Percentiles rank a stretch among this genome's conserved stretches.
These are phyloP conservation scores for Annulohypoxylon maeteangense DNA, from an alignment of 495 filamentous ascomycete species.

Conservation along the genomic window DNA sequence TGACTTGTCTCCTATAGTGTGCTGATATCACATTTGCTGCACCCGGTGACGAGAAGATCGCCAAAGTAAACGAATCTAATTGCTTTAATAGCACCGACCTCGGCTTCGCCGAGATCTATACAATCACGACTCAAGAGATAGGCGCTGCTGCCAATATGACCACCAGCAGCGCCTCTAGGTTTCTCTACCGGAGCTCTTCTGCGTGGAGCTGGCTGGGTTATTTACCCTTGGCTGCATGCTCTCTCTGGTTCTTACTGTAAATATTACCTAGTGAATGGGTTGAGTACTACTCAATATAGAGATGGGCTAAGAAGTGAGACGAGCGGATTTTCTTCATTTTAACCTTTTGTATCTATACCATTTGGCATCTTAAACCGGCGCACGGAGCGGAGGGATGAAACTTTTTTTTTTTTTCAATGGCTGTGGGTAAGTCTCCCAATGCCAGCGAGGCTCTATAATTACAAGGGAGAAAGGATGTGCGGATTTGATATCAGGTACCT, in stretches of 20 bases:
- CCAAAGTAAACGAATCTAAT: conserved; percentile 77
- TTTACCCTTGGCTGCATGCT: conserved; percentile 49
- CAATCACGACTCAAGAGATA: conserved; percentile 56
- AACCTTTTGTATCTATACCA: conserved; percentile 25
- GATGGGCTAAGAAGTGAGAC: background rate
- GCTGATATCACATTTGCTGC: conserved; percentile 86
- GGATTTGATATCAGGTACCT: conserved; percentile 4
- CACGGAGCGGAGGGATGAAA: conserved; percentile 7
- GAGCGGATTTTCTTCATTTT: background rate
- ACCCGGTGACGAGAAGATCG: conserved; percentile 70
- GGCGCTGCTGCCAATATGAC: conserved; percentile 48
- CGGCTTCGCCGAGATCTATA: conserved; percentile 79
- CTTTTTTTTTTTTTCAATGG: conserved; percentile 1
- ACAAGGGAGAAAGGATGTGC: background rate
- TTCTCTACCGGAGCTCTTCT: conserved; percentile 32
- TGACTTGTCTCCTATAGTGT: conserved; percentile 67
- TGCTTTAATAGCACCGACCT: conserved; percentile 86
- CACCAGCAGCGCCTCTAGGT: conserved; percentile 33
- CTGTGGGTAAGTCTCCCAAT: background rate
- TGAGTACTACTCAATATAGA: background rate
- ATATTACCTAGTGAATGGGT: background rate
- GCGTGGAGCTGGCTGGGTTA: conserved; percentile 49
- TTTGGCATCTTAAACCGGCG: conserved; percentile 33
- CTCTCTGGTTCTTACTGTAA: conserved; percentile 51
- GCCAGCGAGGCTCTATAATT: conserved; percentile 16